phyloP scores from a whole-genome alignment of 345 rosid species.

The Euphorbia peplus region DNA sequence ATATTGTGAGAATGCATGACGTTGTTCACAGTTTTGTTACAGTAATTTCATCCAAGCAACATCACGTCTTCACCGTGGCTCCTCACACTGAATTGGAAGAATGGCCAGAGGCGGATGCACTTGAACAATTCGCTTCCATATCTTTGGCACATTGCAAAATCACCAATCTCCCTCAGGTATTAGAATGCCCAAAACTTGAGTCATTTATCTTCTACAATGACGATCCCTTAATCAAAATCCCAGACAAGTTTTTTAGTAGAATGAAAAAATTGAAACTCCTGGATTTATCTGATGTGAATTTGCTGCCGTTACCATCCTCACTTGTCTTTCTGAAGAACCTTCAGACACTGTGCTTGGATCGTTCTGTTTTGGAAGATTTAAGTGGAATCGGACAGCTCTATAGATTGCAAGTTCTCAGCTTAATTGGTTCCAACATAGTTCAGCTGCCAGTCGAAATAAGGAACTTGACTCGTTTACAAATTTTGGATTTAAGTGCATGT shows the following conservation, averaged over 20 bases:
- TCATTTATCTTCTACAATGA: not conserved
- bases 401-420: slow-evolving; percentile 17
- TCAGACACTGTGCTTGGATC: slow-evolving; percentile 10
- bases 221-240: not conserved
- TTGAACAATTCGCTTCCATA: slow-evolving; percentile 1
- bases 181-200: slow-evolving; percentile 17
- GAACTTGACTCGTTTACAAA: slow-evolving; percentile 12
- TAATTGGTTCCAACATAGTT: slow-evolving; percentile 5
- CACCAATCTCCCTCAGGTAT: slow-evolving; percentile 11
- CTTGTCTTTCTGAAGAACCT: slow-evolving; percentile 2
- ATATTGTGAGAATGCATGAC: slow-evolving; percentile 21
- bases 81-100: not conserved
- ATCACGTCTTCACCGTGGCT: slow-evolving; percentile 1
- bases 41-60: slow-evolving; percentile 10
- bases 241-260: slow-evolving; percentile 13
- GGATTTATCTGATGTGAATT: not conserved
- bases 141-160: not conserved
- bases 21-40: slow-evolving; percentile 24
- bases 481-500: slow-evolving; percentile 24
- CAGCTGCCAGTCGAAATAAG: slow-evolving; percentile 15
- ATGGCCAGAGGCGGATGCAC: not conserved
- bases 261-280: slow-evolving; percentile 26
- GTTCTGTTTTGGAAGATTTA: slow-evolving; percentile 2
- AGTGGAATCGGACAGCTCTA: slow-evolving; percentile 13
- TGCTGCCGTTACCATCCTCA: slow-evolving; percentile 5